Percentiles rank a stretch among this genome's conserved stretches.
Evolutionary conservation across 345 rosid species (phyloP).

Genomic region (Cochlearia excelsa): DNA sequence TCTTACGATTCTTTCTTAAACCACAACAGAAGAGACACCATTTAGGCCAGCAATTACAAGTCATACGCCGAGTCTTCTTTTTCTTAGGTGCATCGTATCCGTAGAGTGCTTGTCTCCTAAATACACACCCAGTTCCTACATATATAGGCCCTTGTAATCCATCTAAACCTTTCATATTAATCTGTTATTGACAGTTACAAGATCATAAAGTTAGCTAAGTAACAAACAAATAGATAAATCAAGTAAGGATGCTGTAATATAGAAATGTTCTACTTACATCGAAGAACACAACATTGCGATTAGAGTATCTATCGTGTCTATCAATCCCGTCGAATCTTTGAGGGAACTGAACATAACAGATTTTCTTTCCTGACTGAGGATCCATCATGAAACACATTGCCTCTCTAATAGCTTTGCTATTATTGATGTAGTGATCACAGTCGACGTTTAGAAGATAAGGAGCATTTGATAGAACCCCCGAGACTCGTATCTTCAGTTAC

Average conservation of each 20-base stretch:
- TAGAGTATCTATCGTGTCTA: slow-evolving; percentile 70
- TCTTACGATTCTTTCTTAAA: slow-evolving; percentile 52
- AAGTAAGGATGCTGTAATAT: not conserved
- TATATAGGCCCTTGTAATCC: slow-evolving; percentile 94
- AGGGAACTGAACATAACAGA: slow-evolving; percentile 82
- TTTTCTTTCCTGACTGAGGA: slow-evolving; percentile 67
- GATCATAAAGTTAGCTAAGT: slow-evolving; percentile 2
- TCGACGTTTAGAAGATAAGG: slow-evolving; percentile 77
- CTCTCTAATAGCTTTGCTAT: slow-evolving; percentile 76
- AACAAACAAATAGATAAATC: not conserved
- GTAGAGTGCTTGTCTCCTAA: slow-evolving; percentile 82
- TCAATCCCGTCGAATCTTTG: slow-evolving; percentile 87
- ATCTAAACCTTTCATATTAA: slow-evolving; percentile 93
- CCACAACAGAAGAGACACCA: slow-evolving; percentile 58
- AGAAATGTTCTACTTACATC: slow-evolving; percentile 49
- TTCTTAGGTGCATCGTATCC: slow-evolving; percentile 76
- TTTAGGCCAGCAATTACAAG: slow-evolving; percentile 85
- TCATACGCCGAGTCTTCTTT: slow-evolving; percentile 67
- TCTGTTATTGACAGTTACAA: slow-evolving; percentile 43
- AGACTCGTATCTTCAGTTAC: slow-evolving; percentile 54
- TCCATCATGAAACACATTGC: slow-evolving; percentile 94
- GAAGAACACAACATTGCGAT: slow-evolving; percentile 76
- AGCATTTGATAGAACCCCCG: slow-evolving; percentile 71
- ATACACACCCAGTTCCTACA: slow-evolving; percentile 93
- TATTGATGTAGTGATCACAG: slow-evolving; percentile 85